phyloP scores from a whole-genome alignment of 352 stramenopile species.

The Pythium coloratum region DNA sequence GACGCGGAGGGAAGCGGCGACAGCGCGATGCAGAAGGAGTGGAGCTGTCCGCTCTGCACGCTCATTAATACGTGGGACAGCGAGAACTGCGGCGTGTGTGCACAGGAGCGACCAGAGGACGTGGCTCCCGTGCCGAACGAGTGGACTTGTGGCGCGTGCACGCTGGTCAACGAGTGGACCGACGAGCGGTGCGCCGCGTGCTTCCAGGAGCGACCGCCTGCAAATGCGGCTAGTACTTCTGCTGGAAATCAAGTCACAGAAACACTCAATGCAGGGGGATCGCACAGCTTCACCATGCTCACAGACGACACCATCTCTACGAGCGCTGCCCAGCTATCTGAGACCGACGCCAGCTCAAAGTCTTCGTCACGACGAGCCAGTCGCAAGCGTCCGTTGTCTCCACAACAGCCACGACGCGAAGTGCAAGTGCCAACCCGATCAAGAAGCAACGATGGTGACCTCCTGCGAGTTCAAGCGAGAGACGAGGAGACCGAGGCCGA shows the following conservation, averaged over 20 bases:
- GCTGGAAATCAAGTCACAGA: neutral
- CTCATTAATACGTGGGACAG: constrained; percentile 55
- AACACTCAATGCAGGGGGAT: neutral
- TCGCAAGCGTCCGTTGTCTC: constrained; percentile 7
- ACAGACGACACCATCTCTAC: neutral
- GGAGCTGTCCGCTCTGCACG: constrained; percentile 73
- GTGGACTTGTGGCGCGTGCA: constrained; percentile 17
- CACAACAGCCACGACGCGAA: neutral
- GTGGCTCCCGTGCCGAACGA: constrained; percentile 8
- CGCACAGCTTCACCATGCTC: neutral
- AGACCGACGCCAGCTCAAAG: neutral
- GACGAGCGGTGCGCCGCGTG: constrained; percentile 14
- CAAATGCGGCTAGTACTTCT: neutral
- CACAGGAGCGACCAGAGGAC: constrained; percentile 37
- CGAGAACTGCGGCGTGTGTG: constrained; percentile 50
- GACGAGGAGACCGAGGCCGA: neutral
- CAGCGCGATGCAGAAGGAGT: constrained; percentile 31
- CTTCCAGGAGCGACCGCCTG: constrained; percentile 14
- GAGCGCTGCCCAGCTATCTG: neutral
- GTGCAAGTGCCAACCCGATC: neutral
- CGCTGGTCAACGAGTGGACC: constrained; percentile 22
- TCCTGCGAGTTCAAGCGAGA: neutral
- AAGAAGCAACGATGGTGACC: neutral
- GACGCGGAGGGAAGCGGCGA: neutral
- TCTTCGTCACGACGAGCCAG: neutral